phyloP scores from a whole-genome alignment of 768 basidiomycete genomes.

The Termitomyces sp. region DNA sequence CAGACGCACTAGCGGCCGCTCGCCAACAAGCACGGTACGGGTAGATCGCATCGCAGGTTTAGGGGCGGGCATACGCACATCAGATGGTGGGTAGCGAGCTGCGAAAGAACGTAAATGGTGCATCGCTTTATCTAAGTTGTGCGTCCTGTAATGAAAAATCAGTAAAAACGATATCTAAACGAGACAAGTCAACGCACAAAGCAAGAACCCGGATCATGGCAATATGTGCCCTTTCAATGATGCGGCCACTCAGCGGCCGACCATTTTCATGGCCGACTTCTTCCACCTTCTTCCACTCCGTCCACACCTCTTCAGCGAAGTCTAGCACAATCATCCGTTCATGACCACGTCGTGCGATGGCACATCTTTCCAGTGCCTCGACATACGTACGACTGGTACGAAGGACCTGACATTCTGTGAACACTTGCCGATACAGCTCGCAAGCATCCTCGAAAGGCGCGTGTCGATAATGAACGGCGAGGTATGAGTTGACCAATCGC shows the following conservation, averaged over 20 bases:
- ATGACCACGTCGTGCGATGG: slow-evolving; percentile 29
- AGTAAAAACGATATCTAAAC: neutral
- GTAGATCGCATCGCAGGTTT: slow-evolving; percentile 53
- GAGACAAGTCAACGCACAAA: slow-evolving; percentile 39
- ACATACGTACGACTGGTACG: slow-evolving; percentile 54
- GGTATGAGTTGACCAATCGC: slow-evolving; percentile 71
- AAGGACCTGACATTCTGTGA: slow-evolving; percentile 31
- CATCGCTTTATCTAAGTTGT: slow-evolving; percentile 48
- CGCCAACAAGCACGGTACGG: slow-evolving; percentile 46
- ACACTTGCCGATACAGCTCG: slow-evolving; percentile 47
- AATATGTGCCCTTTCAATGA: slow-evolving; percentile 63
- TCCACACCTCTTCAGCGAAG: slow-evolving; percentile 64
- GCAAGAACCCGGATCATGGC: slow-evolving; percentile 63
- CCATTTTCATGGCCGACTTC: slow-evolving; percentile 24
- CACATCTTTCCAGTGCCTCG: slow-evolving; percentile 66
- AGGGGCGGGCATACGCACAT: slow-evolving; percentile 33
- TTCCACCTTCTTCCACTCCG: slow-evolving; percentile 52
- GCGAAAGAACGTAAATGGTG: slow-evolving; percentile 57
- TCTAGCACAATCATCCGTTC: slow-evolving; percentile 43
- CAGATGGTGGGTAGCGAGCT: slow-evolving; percentile 53
- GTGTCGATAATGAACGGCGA: slow-evolving; percentile 67
- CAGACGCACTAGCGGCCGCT: slow-evolving; percentile 68
- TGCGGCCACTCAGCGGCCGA: slow-evolving; percentile 30
- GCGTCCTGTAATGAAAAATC: slow-evolving; percentile 29
- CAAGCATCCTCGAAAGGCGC: slow-evolving; percentile 40